phyloP scores from a whole-genome alignment of 1,284 basidiomycete species.

The Cryptococcus depauperatus region DNA sequence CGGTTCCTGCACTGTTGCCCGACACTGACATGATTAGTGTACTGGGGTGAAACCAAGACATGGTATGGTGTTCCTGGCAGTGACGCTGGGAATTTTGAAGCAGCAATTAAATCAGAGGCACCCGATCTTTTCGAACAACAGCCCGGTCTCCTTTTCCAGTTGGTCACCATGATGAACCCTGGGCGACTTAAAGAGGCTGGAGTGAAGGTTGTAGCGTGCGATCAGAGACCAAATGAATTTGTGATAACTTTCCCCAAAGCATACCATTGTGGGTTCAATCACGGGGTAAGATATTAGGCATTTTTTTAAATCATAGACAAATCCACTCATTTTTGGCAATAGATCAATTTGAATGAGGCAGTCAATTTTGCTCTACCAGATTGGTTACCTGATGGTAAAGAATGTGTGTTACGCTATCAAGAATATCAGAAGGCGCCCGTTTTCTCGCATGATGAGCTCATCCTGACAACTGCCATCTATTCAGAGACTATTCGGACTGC shows the following conservation, averaged over 20 bases:
- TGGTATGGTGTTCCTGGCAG: conserved; percentile 98
- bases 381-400: conserved; percentile 80
- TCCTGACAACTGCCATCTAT: conserved; percentile 90
- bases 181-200: conserved; percentile 75
- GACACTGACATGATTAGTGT: conserved; percentile 56
- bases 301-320: conserved; percentile 20
- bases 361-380: conserved; percentile 98
- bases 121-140: conserved; percentile 98
- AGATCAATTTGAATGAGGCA: conserved; percentile 98
- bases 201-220: conserved; percentile 88
- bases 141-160: conserved; percentile 91
- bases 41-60: conserved; percentile 99
- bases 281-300: conserved; percentile 85
- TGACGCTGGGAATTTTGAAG: conserved; percentile 92
- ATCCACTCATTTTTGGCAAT: conserved; percentile 3
- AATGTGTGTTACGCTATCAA: conserved; percentile 81
- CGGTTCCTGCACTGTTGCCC: neutral
- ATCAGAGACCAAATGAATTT: conserved; percentile 96
- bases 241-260: conserved; percentile 97
- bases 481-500: conserved; percentile 89
- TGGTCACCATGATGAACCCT: conserved; percentile 97
- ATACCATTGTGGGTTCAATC: conserved; percentile 98
- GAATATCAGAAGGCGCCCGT: conserved; percentile 87
- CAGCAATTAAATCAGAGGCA: conserved; percentile 87
- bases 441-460: conserved; percentile 94